phyloP scores from a whole-genome alignment of 1,284 basidiomycete genomes.

The Ganoderma meredithae region DNA sequence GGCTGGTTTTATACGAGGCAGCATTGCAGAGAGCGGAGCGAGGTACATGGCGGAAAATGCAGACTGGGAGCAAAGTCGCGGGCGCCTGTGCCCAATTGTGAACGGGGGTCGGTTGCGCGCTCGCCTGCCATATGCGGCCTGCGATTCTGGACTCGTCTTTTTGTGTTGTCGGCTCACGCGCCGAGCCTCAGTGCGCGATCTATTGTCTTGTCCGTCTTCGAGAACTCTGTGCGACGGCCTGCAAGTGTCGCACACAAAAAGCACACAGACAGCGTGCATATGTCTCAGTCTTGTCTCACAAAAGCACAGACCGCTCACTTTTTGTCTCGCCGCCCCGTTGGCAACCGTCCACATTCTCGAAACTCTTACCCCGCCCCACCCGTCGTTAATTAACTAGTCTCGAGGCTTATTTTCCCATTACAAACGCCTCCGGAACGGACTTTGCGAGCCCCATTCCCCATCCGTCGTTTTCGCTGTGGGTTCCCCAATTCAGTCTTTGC shows the following conservation, averaged over 20 bases:
- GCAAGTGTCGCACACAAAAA: conserved; percentile 33
- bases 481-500: not conserved
- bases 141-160: conserved; percentile 36
- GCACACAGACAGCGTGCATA: conserved; percentile 32
- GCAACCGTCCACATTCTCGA: conserved; percentile 32
- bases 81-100: conserved; percentile 37
- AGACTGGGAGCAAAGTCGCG: conserved; percentile 34
- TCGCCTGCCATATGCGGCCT: conserved; percentile 30
- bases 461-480: conserved; percentile 12
- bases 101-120: conserved; percentile 22
- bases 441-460: conserved; percentile 7
- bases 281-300: conserved; percentile 29
- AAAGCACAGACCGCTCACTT: conserved; percentile 32
- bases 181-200: conserved; percentile 29
- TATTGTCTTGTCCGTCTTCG: conserved; percentile 39
- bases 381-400: conserved; percentile 10
- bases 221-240: conserved; percentile 29
- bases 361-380: not conserved
- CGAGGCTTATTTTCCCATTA: conserved; percentile 3
- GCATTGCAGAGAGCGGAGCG: conserved; percentile 26
- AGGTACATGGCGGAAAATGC: conserved; percentile 22
- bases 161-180: conserved; percentile 38
- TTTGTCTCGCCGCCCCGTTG: conserved; percentile 33
- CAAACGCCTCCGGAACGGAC: conserved; percentile 16
- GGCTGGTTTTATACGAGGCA: conserved; percentile 31